Evolutionary conservation across 1,139 yeast species (phyloP), one percentile per base, ranked within the genome.

Genomic region (Petasospora fabianii): DNA sequence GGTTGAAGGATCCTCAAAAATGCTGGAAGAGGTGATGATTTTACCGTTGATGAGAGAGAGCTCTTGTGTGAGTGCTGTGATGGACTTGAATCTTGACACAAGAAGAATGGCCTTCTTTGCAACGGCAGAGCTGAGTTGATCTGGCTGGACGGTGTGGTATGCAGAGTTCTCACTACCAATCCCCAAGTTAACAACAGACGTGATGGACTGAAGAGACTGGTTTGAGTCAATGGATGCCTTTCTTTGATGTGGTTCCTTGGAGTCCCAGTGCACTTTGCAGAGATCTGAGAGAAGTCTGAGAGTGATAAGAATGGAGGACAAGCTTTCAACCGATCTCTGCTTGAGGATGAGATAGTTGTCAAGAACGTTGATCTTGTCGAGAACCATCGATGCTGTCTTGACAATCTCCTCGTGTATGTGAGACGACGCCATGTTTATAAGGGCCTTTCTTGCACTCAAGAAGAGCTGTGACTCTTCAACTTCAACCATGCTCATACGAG

Each of bases 231-330:
- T 34, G 3, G 56, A 49, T 17, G 38, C 39, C 41, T 49, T 52
- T 34, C 54, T 46, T 7, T 34, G 15, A 3, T 32, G 20, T 11
- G 54, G 53, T 41, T 59, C 58, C 46, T 44, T 44, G 22, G 54
- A 28, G 31, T 49, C 46, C 68, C 68, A 64, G 39, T 61, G 64
- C 5, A 55, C 49, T 34, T 58, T 54, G 3, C 60, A 49, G 29
- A 58, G 43, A 26, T 61, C 63, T 3, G 64, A 56, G 27, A 63
- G 32, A 24, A 64, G 44, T 35, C 60, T 46, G 14, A 61, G 42
- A 11, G 63, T 30, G 5, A 61, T 51, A 33, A 59, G 45, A 5
- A 61, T 44, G 7, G 64, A 58, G 8, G 57, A 49, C 12, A 61
- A 41, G 12, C 56, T 50, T 2, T 48, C 34, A 3, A 44, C 43